phyloP scores from a whole-genome alignment of 768 basidiomycete species.

The Brasilioporus rufonigricans region DNA sequence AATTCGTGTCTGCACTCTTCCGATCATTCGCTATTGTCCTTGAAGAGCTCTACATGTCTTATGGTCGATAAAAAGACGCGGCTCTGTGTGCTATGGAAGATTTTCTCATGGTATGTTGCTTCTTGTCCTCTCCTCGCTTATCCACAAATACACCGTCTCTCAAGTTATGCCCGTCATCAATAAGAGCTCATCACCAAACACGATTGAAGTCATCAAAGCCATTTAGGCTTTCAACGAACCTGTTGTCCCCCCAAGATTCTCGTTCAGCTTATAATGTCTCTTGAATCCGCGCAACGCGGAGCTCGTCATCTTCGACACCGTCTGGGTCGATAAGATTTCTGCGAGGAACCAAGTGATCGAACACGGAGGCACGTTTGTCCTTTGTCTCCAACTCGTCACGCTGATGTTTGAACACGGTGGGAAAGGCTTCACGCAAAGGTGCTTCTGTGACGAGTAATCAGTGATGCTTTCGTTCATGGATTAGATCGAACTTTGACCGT shows the following conservation, averaged over 20 bases:
- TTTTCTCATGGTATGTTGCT: constrained; percentile 58
- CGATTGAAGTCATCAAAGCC: constrained; percentile 67
- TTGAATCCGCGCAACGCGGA: too few relatives aligned
- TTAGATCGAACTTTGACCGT: too few relatives aligned
- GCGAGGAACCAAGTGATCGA: too few relatives aligned
- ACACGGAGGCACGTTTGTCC: too few relatives aligned
- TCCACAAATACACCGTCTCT: not conserved
- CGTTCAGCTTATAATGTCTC: constrained; percentile 55
- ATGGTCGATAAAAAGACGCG: constrained; percentile 78
- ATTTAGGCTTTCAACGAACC: constrained; percentile 72
- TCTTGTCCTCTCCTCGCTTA: not conserved
- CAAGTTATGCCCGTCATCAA: constrained; percentile 72
- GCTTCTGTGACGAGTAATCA: too few relatives aligned
- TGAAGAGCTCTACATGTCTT: constrained; percentile 88
- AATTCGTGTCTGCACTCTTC: constrained; percentile 78
- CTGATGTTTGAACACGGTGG: too few relatives aligned
- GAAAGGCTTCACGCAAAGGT: too few relatives aligned
- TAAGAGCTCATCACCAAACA: constrained; percentile 53
- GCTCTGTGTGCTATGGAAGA: constrained; percentile 82
- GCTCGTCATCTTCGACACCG: too few relatives aligned
- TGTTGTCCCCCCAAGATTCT: constrained; percentile 57
- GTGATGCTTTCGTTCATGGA: too few relatives aligned
- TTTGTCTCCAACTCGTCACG: too few relatives aligned
- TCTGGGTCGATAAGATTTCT: too few relatives aligned
- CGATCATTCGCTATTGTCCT: constrained; percentile 84